Evolutionary conservation across 257 asterid genomes (phyloP).

Genomic region (Osmanthus fragrans): DNA sequence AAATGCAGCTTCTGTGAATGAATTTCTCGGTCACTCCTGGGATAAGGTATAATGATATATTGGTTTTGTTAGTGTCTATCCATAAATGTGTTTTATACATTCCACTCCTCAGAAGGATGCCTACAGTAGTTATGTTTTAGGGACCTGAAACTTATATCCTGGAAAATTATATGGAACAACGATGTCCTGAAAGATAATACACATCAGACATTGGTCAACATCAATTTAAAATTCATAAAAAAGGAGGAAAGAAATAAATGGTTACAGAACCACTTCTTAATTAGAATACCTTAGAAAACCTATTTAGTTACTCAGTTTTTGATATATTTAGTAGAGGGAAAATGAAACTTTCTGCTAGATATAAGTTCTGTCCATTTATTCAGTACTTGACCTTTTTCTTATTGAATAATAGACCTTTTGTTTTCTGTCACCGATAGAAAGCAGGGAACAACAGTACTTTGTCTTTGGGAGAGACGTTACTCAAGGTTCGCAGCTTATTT

Average conservation of each 20-base stretch:
- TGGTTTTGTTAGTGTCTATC: conserved; percentile 1
- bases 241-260: neutral
- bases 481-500: conserved; percentile 58
- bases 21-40: conserved; percentile 84
- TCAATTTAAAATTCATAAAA: neutral
- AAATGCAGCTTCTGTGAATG: conserved; percentile 83
- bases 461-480: conserved; percentile 51
- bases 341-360: neutral
- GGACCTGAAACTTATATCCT: neutral
- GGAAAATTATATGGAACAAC: neutral
- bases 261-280: neutral
- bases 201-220: neutral
- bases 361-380: neutral
- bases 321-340: neutral
- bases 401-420: conserved; percentile 3
- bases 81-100: neutral
- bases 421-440: conserved; percentile 35
- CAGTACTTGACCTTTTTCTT: conserved; percentile 3
- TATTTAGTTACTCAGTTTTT: neutral
- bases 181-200: no score
- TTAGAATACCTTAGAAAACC: neutral
- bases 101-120: neutral
- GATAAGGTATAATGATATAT: conserved; percentile 36
- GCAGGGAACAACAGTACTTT: conserved; percentile 36
- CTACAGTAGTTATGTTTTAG: conserved; percentile 1